A percentile compares a stretch with the other conserved stretches of the same genome.
Evolutionary conservation across 2,329 filamentous ascomycete species (phyloP).

Genomic region (Zasmidium angulare): DNA sequence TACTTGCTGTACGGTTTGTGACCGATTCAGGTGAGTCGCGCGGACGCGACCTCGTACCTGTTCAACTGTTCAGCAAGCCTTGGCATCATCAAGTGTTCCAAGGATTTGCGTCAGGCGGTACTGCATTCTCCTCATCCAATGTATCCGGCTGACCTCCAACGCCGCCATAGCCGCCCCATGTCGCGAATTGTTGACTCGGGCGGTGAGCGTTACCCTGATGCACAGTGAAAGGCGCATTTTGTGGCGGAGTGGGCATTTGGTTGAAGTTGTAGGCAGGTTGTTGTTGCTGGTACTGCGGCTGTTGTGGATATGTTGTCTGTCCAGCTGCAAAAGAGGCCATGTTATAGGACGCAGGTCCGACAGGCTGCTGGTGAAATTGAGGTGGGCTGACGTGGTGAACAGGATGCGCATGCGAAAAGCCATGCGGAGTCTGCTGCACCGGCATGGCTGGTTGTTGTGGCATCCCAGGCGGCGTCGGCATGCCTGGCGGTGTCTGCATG

Average conservation of each 20-base stretch:
- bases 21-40: slow-evolving; percentile 1
- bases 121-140: slow-evolving; percentile 33
- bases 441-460: not conserved
- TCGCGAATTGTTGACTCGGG: slow-evolving; percentile 31
- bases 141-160: slow-evolving; percentile 23
- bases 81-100: slow-evolving; percentile 18
- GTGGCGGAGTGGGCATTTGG: slow-evolving; percentile 5
- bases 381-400: slow-evolving; percentile 21
- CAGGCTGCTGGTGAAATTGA: slow-evolving; percentile 10
- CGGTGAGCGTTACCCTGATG: slow-evolving; percentile 15
- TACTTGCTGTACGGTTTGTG: slow-evolving; percentile 1
- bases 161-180: slow-evolving; percentile 31
- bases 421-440: slow-evolving; percentile 14
- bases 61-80: slow-evolving; percentile 2
- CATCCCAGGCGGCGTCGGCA: slow-evolving; percentile 6
- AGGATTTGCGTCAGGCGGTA: slow-evolving; percentile 28
- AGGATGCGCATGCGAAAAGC: slow-evolving; percentile 11
- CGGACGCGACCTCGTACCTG: slow-evolving; percentile 3
- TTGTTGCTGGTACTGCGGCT: slow-evolving; percentile 19
- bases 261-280: slow-evolving; percentile 18
- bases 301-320: slow-evolving; percentile 14
- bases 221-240: slow-evolving; percentile 13
- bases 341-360: slow-evolving; percentile 12
- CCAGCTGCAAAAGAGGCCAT: slow-evolving; percentile 4
- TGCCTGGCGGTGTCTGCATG: slow-evolving; percentile 9